A percentile compares a stretch with the other conserved stretches of the same genome.
These are phyloP conservation scores for Leccinum fallax DNA, from an alignment of 1,284 basidiomycete genomes.

Conservation along the genomic window DNA sequence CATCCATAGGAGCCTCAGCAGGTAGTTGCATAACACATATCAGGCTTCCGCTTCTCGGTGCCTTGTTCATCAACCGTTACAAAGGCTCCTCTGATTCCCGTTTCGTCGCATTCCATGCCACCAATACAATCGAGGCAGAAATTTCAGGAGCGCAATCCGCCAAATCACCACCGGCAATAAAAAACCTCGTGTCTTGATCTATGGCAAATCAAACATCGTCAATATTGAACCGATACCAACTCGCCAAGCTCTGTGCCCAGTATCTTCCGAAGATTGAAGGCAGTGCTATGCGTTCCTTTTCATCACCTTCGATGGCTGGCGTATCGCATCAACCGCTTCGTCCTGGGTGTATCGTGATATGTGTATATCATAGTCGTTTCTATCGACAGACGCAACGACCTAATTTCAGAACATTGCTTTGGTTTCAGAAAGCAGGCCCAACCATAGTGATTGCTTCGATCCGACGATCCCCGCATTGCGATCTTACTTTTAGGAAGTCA, in stretches of 20 bases:
- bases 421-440: background rate
- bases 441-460: background rate
- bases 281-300: background rate
- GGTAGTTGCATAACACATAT: background rate
- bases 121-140: background rate
- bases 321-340: background rate
- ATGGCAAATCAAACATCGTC: background rate
- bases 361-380: background rate
- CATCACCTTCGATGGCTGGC: background rate
- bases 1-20: background rate
- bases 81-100: background rate
- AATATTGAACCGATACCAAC: background rate
- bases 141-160: background rate
- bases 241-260: background rate
- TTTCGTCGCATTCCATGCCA: background rate
- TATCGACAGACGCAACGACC: background rate
- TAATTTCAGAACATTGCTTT: background rate
- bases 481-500: background rate
- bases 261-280: background rate
- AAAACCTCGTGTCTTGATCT: background rate
- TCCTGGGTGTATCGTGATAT: background rate
- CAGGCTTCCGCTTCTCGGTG: too few relatives aligned
- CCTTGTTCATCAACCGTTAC: background rate
- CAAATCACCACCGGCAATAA: background rate
- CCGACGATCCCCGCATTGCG: too few relatives aligned